A percentile compares a stretch with the other conserved stretches of the same genome.
phyloP scores from a whole-genome alignment of 495 filamentous ascomycete species.

The Penicillium verhagenii region DNA sequence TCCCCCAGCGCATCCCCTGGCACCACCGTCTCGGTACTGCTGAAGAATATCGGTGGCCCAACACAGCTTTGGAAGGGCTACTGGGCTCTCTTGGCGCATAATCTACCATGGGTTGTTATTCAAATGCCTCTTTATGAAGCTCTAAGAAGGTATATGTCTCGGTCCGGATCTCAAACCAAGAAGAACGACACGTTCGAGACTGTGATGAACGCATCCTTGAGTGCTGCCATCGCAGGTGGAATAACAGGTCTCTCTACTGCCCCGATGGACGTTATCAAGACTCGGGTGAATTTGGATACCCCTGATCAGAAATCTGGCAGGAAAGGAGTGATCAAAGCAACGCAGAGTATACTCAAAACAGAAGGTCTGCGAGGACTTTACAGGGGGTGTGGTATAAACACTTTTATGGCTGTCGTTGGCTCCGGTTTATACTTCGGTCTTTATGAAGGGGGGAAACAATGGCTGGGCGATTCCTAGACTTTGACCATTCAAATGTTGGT shows the following conservation, averaged over 20 bases:
- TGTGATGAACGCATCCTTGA: not conserved
- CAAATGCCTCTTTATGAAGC: conserved; percentile 4
- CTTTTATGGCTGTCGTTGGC: not conserved
- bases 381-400: not conserved
- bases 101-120: not conserved
- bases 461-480: not conserved
- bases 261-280: not conserved
- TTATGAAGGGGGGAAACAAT: not conserved
- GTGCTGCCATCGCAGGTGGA: conserved; percentile 1
- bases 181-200: not conserved
- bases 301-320: not conserved
- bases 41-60: not conserved
- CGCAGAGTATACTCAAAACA: not conserved
- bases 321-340: not conserved
- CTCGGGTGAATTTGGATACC: not conserved
- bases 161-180: not conserved
- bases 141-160: not conserved
- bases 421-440: not conserved
- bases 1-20: not conserved
- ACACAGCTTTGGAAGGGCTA: conserved; percentile 1
- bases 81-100: not conserved
- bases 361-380: not conserved
- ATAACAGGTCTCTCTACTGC: not conserved
- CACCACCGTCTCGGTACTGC: not conserved
- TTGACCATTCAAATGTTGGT: not conserved